Evolutionary conservation across 129 eudicot species (phyloP), one percentile per base, ranked within the genome.

Genomic region (Flaveria sonorensis): DNA sequence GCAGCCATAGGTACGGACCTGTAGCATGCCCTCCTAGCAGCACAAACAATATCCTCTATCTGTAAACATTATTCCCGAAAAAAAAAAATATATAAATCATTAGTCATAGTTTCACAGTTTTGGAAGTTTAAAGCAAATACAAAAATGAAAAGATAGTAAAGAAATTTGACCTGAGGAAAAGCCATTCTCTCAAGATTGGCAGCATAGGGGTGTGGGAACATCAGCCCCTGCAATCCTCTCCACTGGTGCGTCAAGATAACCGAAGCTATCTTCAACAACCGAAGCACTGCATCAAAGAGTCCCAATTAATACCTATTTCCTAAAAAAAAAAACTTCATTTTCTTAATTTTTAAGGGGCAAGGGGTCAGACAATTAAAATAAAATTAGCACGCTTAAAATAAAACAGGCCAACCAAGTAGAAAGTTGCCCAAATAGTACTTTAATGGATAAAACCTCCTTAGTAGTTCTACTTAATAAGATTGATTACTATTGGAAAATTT

Each of bases 21-120:
- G 72, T 81, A 85, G 68, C 96, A 90, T 56, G 85, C 90, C 46
- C 96, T 85, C 85, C 80, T 87, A 64, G 88, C 92, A 42, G 90
- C 92, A 23, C 96, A 88, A 26, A 90, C 96, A 48, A 90, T 87
- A 77, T 90, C 96, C 61, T 90, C 92, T 21, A 86, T 74, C 90
- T 86, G 84, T 42, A 47, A 11, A 57, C 36, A 40, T 15, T 13
- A 73, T 15, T 39, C 20, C 67, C 42, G 60, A 2, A 3, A 14
- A 62, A 19, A 12, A 18, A n/a, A 32, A 20, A 39, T 42, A 1
- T 32, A 16, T 18, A 78, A 57, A 13, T 16, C 65, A 32, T 40
- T 15, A 50, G 46, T 36, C 43, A 2, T 14, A 63, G 53, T 16
- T 36, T 24, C n/a, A 48, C 23, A 73, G 42, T 7, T 14, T 10